Evolutionary conservation across 1,139 yeast species (phyloP), one percentile per base, ranked within the genome.

Genomic region (Suhomyces atakaporum): DNA sequence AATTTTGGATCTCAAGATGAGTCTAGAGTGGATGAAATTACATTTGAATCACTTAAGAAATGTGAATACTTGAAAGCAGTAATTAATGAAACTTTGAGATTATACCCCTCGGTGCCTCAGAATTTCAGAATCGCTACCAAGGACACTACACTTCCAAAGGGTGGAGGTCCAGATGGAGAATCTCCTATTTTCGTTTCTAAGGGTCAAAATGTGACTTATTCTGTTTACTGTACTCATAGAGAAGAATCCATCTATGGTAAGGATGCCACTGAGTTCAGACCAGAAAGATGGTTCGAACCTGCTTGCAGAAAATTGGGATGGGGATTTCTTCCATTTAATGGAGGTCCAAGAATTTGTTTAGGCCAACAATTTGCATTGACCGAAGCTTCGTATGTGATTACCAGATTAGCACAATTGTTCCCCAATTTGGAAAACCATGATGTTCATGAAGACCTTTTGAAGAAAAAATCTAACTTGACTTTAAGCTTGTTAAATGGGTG

Each of bases 301-400:
- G 45, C 47, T 23, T 54, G 60, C 21, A 57, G 54, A 37, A 66
- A 62, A 44, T 51, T 62, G 40, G 74, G 73, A 14, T 77, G 81
- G 80, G 74, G 72, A 10, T 76, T 60, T 51, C 52, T 76, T 18
- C 81, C 81, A 5, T 76, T 75, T 60, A 77, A 77, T 46, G 82
- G 81, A 32, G 83, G 83, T 5, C 82, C 83, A 20, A 61, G 83
- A 39, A 76, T 77, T 38, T 77, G 83, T 48, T 59, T 77, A 33
- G 83, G 82, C 12, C 81, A 77, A 54, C 81, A 75, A 51, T 75
- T 73, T 55, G 81, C 81, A 1, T 64, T 77, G 40, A 75, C 80
- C 12, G 83, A 77, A 53, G 76, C 78, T 3, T 62, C 74, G 3
- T 76, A 74, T 43, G 66, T 70, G 7, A 46, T 70, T 25, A 64